Evolutionary conservation across 1,284 basidiomycete species (phyloP).

Genomic region (Flammula alnicola): DNA sequence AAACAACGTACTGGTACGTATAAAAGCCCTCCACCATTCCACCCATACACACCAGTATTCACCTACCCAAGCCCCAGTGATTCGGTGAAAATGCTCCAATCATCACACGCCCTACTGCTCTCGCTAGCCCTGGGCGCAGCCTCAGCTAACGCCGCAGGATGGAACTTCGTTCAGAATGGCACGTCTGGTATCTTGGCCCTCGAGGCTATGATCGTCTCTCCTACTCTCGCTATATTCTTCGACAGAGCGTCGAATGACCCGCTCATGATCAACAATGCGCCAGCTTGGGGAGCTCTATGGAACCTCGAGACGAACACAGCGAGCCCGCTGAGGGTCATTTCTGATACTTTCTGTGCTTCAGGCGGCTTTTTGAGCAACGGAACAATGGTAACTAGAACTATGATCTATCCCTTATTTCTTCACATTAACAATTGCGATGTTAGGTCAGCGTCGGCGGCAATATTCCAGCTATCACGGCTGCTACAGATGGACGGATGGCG

Average conservation of each 20-base stretch:
- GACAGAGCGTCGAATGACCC: conserved; percentile 52
- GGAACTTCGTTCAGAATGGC: conserved; percentile 44
- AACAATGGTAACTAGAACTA: conserved; percentile 45
- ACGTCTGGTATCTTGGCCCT: conserved; percentile 52
- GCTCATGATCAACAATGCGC: conserved; percentile 44
- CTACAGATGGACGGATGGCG: too few relatives aligned
- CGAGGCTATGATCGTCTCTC: conserved; percentile 52
- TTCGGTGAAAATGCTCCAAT: too few relatives aligned
- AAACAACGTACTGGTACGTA: too few relatives aligned
- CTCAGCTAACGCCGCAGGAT: conserved; percentile 24
- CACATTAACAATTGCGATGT: conserved; percentile 41
- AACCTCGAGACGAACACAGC: conserved; percentile 46
- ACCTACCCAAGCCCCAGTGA: too few relatives aligned
- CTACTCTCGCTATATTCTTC: conserved; percentile 48
- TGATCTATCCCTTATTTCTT: too few relatives aligned
- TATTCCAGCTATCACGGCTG: too few relatives aligned
- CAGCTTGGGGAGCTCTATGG: conserved; percentile 53
- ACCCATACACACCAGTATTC: too few relatives aligned
- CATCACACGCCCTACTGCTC: too few relatives aligned
- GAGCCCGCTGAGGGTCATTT: conserved; percentile 44
- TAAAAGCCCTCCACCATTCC: too few relatives aligned
- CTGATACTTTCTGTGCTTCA: conserved; percentile 58
- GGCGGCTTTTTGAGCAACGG: conserved; percentile 54
- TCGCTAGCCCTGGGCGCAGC: not conserved
- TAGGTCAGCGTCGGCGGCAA: too few relatives aligned